These are phyloP conservation scores for Irpex sp. DNA, from an alignment of 1,284 basidiomycete genomes.

Conservation along the genomic window DNA sequence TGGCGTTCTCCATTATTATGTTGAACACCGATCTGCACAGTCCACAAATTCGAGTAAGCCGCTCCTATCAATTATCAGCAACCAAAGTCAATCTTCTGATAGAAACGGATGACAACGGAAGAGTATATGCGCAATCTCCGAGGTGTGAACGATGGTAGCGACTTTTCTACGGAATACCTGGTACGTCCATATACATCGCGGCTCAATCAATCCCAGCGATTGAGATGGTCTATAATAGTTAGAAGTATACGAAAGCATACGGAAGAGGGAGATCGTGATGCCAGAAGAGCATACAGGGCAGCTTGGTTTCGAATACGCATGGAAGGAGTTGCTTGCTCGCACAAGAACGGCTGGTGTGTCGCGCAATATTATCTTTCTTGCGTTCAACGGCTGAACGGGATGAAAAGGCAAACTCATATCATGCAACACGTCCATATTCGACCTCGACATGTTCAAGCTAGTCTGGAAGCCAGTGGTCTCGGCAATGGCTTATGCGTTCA, in stretches of 20 bases:
- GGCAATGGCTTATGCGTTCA: constrained; percentile 89
- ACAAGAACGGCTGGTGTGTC: constrained; percentile 71
- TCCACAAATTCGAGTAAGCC: constrained; percentile 83
- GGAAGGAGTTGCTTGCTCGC: constrained; percentile 90
- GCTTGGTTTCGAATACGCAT: constrained; percentile 97
- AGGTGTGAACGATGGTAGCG: constrained; percentile 84
- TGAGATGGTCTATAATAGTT: constrained; percentile 41
- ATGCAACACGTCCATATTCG: constrained; percentile 78
- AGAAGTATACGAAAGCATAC: constrained; percentile 90
- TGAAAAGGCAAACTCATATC: constrained; percentile 67
- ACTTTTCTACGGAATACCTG: constrained; percentile 85
- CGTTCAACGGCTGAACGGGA: constrained; percentile 2
- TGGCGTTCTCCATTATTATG: constrained; percentile 97
- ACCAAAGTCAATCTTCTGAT: constrained; percentile 10
- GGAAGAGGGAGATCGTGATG: constrained; percentile 93
- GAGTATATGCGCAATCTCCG: constrained; percentile 92
- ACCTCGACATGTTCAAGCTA: constrained; percentile 88
- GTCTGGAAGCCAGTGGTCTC: constrained; percentile 92
- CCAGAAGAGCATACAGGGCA: constrained; percentile 97
- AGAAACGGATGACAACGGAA: constrained; percentile 96
- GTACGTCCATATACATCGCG: constrained; percentile 36
- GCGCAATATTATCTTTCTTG: neutral
- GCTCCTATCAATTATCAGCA: neutral
- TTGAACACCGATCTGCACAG: constrained; percentile 98
- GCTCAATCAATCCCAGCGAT: neutral